A percentile compares a stretch with the other conserved stretches of the same genome.
Conservation (phyloP, 345 rosid genomes). For the Arabidopsis suecica region DNA sequence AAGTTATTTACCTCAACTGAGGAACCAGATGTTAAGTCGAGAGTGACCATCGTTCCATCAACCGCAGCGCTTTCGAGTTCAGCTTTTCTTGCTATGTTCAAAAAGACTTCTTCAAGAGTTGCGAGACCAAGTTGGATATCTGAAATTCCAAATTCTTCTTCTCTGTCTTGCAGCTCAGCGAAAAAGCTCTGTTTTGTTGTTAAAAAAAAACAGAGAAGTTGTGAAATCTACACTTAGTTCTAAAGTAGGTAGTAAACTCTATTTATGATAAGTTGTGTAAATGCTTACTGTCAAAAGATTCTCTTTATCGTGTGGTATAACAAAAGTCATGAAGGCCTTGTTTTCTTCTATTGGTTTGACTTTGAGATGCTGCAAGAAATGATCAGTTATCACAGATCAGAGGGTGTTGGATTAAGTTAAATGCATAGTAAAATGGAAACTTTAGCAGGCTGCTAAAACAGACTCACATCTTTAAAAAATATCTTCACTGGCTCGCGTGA, state of each 20-base stretch:
- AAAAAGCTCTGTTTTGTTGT: conserved; percentile 56
- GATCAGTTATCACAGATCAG: background rate
- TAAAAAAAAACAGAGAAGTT: background rate
- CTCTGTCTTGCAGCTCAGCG: conserved; percentile 74
- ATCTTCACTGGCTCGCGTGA: conserved; percentile 63
- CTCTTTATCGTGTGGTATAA: conserved; percentile 86
- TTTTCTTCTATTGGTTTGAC: conserved; percentile 73
- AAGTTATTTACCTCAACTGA: conserved; percentile 57
- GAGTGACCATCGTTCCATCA: conserved; percentile 71
- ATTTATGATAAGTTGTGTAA: conserved; percentile 2
- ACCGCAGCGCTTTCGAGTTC: conserved; percentile 89
- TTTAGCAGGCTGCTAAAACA: background rate
- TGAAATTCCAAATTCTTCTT: conserved; percentile 65
- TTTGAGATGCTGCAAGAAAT: conserved; percentile 61
- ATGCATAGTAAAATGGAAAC: background rate
- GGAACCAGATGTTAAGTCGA: conserved; percentile 67
- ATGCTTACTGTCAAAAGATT: conserved; percentile 61
- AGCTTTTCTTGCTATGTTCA: conserved; percentile 91
- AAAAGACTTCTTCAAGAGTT: conserved; percentile 96
- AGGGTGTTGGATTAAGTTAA: conserved; percentile 1
- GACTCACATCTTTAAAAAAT: conserved; percentile 75
- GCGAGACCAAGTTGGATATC: conserved; percentile 92
- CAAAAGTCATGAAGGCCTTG: conserved; percentile 72
- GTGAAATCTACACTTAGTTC: conserved; percentile 3
- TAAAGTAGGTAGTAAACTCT: background rate